These are phyloP conservation scores for Suillus weaverae DNA, from an alignment of 768 basidiomycete species.

Conservation along the genomic window DNA sequence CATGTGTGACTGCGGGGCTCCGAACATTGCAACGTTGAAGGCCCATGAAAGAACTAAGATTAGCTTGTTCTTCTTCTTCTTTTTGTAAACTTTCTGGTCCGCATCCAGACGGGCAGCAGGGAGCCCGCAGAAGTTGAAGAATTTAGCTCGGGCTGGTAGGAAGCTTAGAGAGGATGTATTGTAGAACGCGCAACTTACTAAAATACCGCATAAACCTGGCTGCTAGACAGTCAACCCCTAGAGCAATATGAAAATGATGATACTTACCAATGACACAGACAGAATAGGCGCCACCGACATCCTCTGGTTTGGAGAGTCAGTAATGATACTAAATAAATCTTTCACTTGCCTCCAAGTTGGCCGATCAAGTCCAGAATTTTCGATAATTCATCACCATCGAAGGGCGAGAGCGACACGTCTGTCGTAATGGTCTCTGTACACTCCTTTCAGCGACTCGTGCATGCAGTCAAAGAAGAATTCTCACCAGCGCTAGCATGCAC, in stretches of 20 bases:
- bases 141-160: conserved; percentile 31
- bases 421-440: conserved; percentile 13
- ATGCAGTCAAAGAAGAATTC: conserved; percentile 8
- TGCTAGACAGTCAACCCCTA: conserved; percentile 14
- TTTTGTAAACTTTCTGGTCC: conserved; percentile 39
- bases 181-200: conserved; percentile 26
- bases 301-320: conserved; percentile 1
- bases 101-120: conserved; percentile 44
- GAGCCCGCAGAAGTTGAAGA: conserved; percentile 49
- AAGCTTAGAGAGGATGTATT: neutral
- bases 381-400: conserved; percentile 9
- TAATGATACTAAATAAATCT: neutral
- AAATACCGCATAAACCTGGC: conserved; percentile 47
- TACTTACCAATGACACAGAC: conserved; percentile 6
- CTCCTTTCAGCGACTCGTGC: conserved; percentile 17
- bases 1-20: conserved; percentile 28
- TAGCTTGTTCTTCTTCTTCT: conserved; percentile 2
- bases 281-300: neutral
- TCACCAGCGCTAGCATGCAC: conserved; percentile 20
- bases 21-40: conserved; percentile 24
- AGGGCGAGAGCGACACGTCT: conserved; percentile 9
- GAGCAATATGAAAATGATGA: neutral
- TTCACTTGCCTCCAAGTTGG: conserved; percentile 4
- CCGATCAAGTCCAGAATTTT: conserved; percentile 12
- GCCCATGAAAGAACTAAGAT: conserved; percentile 14